Evolutionary conservation across 2,329 filamentous ascomycete genomes (phyloP).

Genomic region (Phaeosphaeriaceae sp.): DNA sequence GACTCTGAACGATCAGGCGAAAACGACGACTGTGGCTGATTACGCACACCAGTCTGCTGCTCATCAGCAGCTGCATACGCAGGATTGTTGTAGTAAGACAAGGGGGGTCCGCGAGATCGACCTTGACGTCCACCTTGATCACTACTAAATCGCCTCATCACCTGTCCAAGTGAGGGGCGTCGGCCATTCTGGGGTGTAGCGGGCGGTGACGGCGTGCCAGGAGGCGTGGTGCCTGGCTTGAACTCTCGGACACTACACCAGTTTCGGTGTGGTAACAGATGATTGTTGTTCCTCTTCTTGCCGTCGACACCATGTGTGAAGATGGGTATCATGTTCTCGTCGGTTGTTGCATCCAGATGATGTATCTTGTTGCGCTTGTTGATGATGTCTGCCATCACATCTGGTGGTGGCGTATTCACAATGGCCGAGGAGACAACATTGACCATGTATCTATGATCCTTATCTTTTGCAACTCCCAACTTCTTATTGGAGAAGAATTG

Average conservation of each 20-base stretch:
- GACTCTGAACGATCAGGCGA: constrained; percentile 41
- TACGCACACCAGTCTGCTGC: constrained; percentile 25
- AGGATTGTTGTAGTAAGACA: constrained; percentile 48
- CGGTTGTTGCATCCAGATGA: constrained; percentile 73
- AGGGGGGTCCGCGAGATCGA: constrained; percentile 42
- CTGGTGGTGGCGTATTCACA: constrained; percentile 87
- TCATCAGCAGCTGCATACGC: constrained; percentile 42
- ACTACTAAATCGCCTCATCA: constrained; percentile 52
- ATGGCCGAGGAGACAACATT: constrained; percentile 95
- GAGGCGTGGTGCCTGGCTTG: constrained; percentile 75
- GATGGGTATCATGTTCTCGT: constrained; percentile 95
- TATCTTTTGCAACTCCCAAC: constrained; percentile 75
- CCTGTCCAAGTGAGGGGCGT: constrained; percentile 43
- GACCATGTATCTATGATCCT: constrained; percentile 94
- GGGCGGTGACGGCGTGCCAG: constrained; percentile 63
- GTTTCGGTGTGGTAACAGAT: constrained; percentile 86
- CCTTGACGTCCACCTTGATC: constrained; percentile 33
- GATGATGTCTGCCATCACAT: constrained; percentile 86
- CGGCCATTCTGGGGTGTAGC: constrained; percentile 33
- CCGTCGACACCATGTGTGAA: constrained; percentile 90
- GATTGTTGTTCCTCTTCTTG: constrained; percentile 88
- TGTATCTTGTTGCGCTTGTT: constrained; percentile 88
- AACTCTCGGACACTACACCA: constrained; percentile 95
- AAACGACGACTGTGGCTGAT: constrained; percentile 43
- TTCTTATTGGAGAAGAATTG: constrained; percentile 95